Evolutionary conservation across 345 rosid genomes (phyloP), one percentile per base, ranked within the genome.

Genomic region (Gossypium australe): DNA sequence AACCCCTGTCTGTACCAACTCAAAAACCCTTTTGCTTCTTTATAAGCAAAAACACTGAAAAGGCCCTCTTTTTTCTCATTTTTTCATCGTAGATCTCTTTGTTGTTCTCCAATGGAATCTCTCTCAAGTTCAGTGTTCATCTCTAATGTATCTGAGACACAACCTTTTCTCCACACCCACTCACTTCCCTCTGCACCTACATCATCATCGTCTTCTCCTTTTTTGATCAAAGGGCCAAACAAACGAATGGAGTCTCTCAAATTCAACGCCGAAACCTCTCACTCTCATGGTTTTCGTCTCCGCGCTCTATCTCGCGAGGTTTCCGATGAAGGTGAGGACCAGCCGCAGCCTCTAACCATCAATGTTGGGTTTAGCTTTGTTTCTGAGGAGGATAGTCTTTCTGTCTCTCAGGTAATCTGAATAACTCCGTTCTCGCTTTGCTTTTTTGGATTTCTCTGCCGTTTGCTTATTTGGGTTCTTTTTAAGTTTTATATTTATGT

Each of bases 371-470:
- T 80, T 74, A 80, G 78, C 74, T 75, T 81, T 17, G 75, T 80
- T n/a, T 82, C 87, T 74, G 86, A 78, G 17, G 90, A 85, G 12
- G 41, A 34, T 5, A 17, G 58, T 17, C 56, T 83, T 70, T 87
- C 92, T 61, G 55, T 80, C 34, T 78, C 89, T 76, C 81, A 90
- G 90, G 98, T 94, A 22, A 10, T 22, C n/a, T 55, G 47, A 47
- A 45, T 45, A 22, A 67, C 9, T 45, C 71, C 38, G 72, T 56
- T 67, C 9, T 45, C 11, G 45, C 3, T 59, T 51, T 66, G n/a
- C 27, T 17, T 60, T 59, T 18, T 65, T 41, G 17, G 16, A 2
- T 22, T 61, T 60, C 3, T 49, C 34, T 74, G 38, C 13, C 29
- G 13, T 24, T 70, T 60, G 2, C 17, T 70, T 4, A 22, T 75